Conservation (phyloP, 2,329 filamentous ascomycete genomes). For the Colletotrichum kahawae region DNA sequence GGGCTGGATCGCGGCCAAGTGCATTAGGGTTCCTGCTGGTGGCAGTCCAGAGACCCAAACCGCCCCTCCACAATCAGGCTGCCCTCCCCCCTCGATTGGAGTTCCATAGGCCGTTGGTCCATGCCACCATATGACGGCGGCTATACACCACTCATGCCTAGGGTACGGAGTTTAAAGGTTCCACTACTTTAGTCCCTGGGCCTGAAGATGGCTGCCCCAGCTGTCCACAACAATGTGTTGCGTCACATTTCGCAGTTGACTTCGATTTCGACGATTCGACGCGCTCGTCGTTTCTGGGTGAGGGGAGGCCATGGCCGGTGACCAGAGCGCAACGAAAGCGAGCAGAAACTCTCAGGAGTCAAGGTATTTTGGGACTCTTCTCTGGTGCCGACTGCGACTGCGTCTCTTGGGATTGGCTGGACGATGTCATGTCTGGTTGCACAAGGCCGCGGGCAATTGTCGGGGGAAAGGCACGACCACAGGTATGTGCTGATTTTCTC, state of each 20-base stretch:
- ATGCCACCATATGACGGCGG: slow-evolving; percentile 12
- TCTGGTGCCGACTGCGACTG: background rate
- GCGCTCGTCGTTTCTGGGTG: background rate
- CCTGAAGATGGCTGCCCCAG: background rate
- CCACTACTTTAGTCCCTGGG: slow-evolving; percentile 1
- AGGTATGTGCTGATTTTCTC: background rate
- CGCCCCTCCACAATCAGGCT: background rate
- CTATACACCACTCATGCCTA: background rate
- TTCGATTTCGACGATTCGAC: background rate
- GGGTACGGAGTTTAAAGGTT: background rate
- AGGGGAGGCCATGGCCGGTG: background rate
- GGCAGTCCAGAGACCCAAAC: background rate
- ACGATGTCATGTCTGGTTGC: background rate
- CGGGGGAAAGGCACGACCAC: background rate
- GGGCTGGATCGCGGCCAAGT: background rate
- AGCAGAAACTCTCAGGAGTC: background rate
- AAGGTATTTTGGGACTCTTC: background rate
- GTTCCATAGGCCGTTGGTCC: background rate
- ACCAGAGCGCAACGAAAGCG: background rate
- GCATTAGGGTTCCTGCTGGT: slow-evolving; percentile 16
- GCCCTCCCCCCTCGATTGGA: background rate
- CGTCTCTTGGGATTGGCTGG: background rate
- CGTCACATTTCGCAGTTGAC: slow-evolving; percentile 3
- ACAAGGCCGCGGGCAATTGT: background rate
- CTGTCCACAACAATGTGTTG: background rate